Conservation (phyloP, 2,329 filamentous ascomycete species). For the Pseudovirgaria hyperparasitica region DNA sequence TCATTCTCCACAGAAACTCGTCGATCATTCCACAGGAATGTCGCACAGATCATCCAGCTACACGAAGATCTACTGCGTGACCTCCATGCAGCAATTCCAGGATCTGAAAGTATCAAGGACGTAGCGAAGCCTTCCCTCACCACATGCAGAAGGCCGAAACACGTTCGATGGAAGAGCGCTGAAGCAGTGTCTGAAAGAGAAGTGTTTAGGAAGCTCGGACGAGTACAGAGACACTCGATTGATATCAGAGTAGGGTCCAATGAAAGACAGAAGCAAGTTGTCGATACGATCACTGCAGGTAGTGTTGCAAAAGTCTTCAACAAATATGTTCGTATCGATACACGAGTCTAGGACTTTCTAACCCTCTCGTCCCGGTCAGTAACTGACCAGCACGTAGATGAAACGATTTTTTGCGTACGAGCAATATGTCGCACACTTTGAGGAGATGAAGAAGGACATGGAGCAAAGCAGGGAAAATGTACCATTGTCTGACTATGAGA, state of each 20-base stretch:
- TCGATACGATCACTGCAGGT: conserved; percentile 40
- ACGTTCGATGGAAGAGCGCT: conserved; percentile 35
- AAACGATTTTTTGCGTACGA: conserved; percentile 76
- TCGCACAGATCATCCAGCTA: conserved; percentile 66
- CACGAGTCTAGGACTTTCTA: conserved; percentile 26
- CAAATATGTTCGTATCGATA: conserved; percentile 30
- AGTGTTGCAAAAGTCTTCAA: conserved; percentile 42
- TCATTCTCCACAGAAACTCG: conserved; percentile 51
- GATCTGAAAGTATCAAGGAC: conserved; percentile 39
- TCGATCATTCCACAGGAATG: conserved; percentile 63
- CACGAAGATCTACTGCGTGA: conserved; percentile 72
- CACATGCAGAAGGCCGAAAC: conserved; percentile 25
- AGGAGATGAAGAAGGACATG: conserved; percentile 69
- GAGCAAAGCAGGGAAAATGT: conserved; percentile 54
- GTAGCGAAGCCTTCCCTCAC: conserved; percentile 6
- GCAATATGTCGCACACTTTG: conserved; percentile 83
- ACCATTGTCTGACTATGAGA: conserved; percentile 69
- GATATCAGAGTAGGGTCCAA: conserved; percentile 30
- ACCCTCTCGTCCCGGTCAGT: conserved; percentile 17
- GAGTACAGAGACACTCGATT: conserved; percentile 30
- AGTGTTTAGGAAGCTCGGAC: conserved; percentile 19
- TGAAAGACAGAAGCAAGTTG: conserved; percentile 25
- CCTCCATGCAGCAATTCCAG: conserved; percentile 57
- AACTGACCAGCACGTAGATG: conserved; percentile 42
- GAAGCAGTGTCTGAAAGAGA: conserved; percentile 30